A percentile compares a stretch with the other conserved stretches of the same genome.
phyloP scores from a whole-genome alignment of 129 eudicot genomes.

The Flaveria brownii region DNA sequence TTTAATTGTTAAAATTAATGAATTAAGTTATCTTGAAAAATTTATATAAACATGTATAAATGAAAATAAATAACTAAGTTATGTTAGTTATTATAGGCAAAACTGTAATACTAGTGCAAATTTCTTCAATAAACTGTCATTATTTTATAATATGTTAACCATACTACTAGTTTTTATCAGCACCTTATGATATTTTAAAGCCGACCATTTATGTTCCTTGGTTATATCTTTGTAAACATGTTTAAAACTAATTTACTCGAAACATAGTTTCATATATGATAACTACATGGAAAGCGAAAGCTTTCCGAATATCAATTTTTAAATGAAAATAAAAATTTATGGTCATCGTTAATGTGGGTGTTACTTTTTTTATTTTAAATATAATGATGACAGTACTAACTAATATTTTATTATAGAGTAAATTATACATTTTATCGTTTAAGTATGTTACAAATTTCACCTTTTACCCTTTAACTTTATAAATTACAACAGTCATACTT shows the following conservation, averaged over 20 bases:
- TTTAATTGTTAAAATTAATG: too few relatives aligned
- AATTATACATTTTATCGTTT: too few relatives aligned
- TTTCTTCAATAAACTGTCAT: background rate
- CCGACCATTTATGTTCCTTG: slow-evolving; percentile 10
- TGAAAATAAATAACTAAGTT: background rate
- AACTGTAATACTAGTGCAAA: background rate
- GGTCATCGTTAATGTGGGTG: background rate
- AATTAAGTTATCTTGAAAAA: background rate
- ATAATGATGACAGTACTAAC: background rate
- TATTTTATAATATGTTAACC: background rate
- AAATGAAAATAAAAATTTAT: background rate
- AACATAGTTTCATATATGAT: background rate
- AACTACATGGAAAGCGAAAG: slow-evolving; percentile 1
- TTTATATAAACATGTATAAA: too few relatives aligned
- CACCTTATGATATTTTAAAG: background rate
- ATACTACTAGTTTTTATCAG: background rate
- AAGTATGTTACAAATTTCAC: too few relatives aligned
- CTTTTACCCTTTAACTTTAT: too few relatives aligned
- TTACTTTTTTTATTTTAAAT: background rate
- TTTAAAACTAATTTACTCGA: background rate
- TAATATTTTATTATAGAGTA: background rate
- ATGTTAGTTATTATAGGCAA: background rate
- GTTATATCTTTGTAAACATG: background rate
- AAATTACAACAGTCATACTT: too few relatives aligned
- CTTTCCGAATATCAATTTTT: background rate